These are phyloP conservation scores for Pneumocystis oryctolagi DNA, from an alignment of 1,139 yeast species.

Conservation along the genomic window DNA sequence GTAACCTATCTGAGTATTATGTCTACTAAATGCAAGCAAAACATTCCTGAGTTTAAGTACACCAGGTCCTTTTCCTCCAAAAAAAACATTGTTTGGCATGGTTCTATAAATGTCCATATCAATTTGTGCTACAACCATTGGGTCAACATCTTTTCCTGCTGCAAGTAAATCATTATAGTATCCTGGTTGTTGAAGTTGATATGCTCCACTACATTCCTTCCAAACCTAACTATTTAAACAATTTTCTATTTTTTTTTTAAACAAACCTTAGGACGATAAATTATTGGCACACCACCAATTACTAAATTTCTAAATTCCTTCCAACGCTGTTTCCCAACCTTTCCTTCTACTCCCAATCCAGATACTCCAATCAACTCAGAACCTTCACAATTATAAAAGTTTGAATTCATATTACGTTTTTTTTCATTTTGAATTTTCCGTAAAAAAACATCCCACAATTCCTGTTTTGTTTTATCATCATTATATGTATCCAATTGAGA, in stretches of 20 bases:
- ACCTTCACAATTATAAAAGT: slow-evolving; percentile 14
- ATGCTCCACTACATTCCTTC: slow-evolving; percentile 43
- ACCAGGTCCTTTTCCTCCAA: slow-evolving; percentile 43
- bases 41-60: slow-evolving; percentile 35
- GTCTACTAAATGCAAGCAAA: slow-evolving; percentile 39
- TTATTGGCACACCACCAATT: slow-evolving; percentile 35
- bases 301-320: slow-evolving; percentile 30
- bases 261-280: slow-evolving; percentile 31
- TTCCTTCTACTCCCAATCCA: slow-evolving; percentile 8
- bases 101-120: slow-evolving; percentile 43
- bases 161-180: slow-evolving; percentile 29
- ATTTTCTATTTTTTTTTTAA: not conserved
- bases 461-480: slow-evolving; percentile 19
- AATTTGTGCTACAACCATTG: slow-evolving; percentile 35
- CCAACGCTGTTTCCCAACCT: slow-evolving; percentile 19
- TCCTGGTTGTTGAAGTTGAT: slow-evolving; percentile 34
- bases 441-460: slow-evolving; percentile 26
- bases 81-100: slow-evolving; percentile 41
- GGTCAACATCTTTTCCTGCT: slow-evolving; percentile 18
- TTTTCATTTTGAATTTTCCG: slow-evolving; percentile 18
- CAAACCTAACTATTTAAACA: slow-evolving; percentile 21
- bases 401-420: slow-evolving; percentile 9
- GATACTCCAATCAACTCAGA: slow-evolving; percentile 30
- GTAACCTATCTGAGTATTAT: slow-evolving; percentile 39
- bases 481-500: slow-evolving; percentile 24